Percentiles rank a stretch among this genome's conserved stretches.
phyloP scores from a whole-genome alignment of 2,329 filamentous ascomycete genomes.

The Phialocephala subalpina region DNA sequence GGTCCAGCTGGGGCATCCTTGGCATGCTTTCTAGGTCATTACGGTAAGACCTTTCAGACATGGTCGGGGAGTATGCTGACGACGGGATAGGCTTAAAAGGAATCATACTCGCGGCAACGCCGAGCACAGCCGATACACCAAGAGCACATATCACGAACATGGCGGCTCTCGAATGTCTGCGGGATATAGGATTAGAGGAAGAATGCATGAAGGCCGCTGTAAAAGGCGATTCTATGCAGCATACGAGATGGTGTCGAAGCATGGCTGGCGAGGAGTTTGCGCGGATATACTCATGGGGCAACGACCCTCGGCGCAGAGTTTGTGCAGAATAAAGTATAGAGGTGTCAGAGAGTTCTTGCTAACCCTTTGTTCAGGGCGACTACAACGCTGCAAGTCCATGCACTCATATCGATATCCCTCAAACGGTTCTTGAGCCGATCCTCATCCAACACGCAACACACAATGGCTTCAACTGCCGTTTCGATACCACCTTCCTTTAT shows the following conservation, averaged over 20 bases:
- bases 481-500: constrained; percentile 49
- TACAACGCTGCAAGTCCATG: constrained; percentile 53
- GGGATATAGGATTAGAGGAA: constrained; percentile 58
- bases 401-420: constrained; percentile 52
- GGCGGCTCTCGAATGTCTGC: constrained; percentile 62
- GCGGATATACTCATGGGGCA: constrained; percentile 59
- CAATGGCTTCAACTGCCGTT: constrained; percentile 52
- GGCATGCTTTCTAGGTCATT: constrained; percentile 58
- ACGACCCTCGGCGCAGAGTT: constrained; percentile 55
- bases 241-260: constrained; percentile 60
- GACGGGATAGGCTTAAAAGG: constrained; percentile 54
- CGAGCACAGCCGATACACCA: constrained; percentile 62
- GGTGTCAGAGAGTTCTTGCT: constrained; percentile 37
- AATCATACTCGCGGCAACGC: constrained; percentile 58
- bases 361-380: constrained; percentile 48
- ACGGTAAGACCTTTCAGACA: constrained; percentile 47
- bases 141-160: constrained; percentile 68
- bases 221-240: constrained; percentile 52
- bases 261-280: constrained; percentile 62
- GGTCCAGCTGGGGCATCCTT: constrained; percentile 63
- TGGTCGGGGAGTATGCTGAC: neutral
- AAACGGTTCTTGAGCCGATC: constrained; percentile 57
- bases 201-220: constrained; percentile 49
- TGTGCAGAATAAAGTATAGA: too few species aligned
- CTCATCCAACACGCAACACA: constrained; percentile 51